Base-by-base conservation (phyloP, 179 eudicot genomes). In the Beta macrorhiza region DNA sequence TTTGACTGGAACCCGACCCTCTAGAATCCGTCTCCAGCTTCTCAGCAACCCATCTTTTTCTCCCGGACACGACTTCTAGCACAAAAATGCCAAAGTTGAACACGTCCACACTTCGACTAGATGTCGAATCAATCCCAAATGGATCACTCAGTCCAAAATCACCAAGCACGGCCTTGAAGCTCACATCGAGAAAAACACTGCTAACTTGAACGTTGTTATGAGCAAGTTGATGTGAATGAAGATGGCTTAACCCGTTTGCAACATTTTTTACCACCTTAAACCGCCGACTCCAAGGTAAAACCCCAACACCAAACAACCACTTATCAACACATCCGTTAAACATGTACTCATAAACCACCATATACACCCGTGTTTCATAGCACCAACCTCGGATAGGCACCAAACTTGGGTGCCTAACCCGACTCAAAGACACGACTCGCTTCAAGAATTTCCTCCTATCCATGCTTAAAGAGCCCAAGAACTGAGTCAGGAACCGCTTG, bases 331-430 rank as follows among this genome's bases (percentile, higher is more conserved):
- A 88, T 0, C 93, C 97, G 55, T 93, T 93, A 5, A 85, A 89
- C 42, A 93, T 63, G 8, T 90, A 93, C 84, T 93, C 97, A 68
- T 93, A 93, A 4, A 93, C 90, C 16, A 92, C 87, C 59, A 89
- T 83, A 10, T 81, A 81, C 73, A 90, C 95, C 32, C 82, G 80
- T 1, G 75, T 67, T 45, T 91, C 93, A 61, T 86, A 89, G 55
- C 92, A 93, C 97, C 97, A 93, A 0, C 97, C 97, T 37, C 93
- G 87, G 5, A 93, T 84, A 0, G 93, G 87, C 19, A 91, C 93
- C 81, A 93, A 61, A 77, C 91, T 84, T 11, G 90, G 92, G 69
- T 93, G 97, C 16, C 91, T 89, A 19, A 93, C 82, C 74, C 85
- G 88, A 71, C 92, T 88, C 11, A 90, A 77, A 10, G 79, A 75